Base-by-base conservation (phyloP, 176 grass and related monocot species). In the Aegilops tauschii region DNA sequence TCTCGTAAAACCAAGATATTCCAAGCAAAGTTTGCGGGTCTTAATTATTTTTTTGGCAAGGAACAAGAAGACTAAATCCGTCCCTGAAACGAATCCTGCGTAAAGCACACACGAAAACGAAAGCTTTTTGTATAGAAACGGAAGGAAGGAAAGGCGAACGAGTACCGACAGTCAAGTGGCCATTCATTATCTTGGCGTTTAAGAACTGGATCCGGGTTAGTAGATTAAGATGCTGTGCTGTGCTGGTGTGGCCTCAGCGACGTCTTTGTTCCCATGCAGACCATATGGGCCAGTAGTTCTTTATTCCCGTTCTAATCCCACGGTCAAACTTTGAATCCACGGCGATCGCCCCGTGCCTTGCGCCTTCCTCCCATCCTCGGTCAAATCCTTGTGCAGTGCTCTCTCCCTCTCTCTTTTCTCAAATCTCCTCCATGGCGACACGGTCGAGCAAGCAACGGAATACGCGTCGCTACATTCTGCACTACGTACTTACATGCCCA, bases 251-350 rank as follows among this genome's bases (percentile, higher is more conserved):
- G 28, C 73, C 4, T n/a, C 8, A 27, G 72, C 20, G 64, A 82
- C 37, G 30, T 18, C 70, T 82, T 86, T 71, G 54, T 79, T 70
- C 17, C 17, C 40, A 71, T 34, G 84, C 88, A 68, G 88, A 83
- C 78, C 37, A 9, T 29, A 63, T 50, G 88, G 10, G 18, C 62
- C 12, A 3, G 4, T 67, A 44, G 17, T 45, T 17, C 2, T 25
- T 67, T 17, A 21, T 20, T n/a, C 5, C 65, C 36, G 37, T 84
- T 59, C 30, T 71, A 44, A 64, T 80, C 23, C 20, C 20, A 4
- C 6, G 47, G 47, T 17, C 28, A 40, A 70, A 62, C 21, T 28
- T 77, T 56, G 71, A 80, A 80, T 36, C 50, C 8, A 29, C 23
- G 56, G 18, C 2, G 56, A 59, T 63, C 9, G 21, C 39, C 5